Percentiles rank a stretch among this genome's conserved stretches.
phyloP scores from a whole-genome alignment of 2,329 filamentous ascomycete species.

The Beauveria sp. region DNA sequence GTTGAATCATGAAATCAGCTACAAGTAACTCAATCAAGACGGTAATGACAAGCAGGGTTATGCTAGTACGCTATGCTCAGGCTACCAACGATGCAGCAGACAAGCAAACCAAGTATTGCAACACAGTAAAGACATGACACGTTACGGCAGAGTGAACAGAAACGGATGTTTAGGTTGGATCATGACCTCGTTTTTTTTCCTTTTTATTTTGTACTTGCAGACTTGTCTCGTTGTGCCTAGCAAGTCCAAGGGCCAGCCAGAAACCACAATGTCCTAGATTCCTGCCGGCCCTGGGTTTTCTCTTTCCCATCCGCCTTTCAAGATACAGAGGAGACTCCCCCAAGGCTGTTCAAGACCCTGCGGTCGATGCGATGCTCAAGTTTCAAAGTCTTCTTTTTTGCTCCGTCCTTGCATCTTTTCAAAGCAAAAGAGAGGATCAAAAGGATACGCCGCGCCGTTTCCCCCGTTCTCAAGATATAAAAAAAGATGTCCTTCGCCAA shows the following conservation, averaged over 20 bases:
- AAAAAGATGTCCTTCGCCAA: slow-evolving; percentile 7
- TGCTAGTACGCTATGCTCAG: too few relatives aligned
- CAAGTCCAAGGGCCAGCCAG: slow-evolving; percentile 3
- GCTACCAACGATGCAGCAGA: too few relatives aligned
- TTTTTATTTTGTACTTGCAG: slow-evolving; percentile 25
- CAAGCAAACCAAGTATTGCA: background rate
- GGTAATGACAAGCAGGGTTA: too few relatives aligned
- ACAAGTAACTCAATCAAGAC: too few relatives aligned
- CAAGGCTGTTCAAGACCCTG: background rate
- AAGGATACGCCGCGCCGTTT: slow-evolving; percentile 11
- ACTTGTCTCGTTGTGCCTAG: slow-evolving; percentile 12
- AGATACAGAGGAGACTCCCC: slow-evolving; percentile 5
- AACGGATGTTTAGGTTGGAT: slow-evolving; percentile 17
- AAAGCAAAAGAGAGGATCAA: slow-evolving; percentile 4
- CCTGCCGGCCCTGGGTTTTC: background rate
- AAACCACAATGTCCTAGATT: background rate
- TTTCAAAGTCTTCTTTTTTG: background rate
- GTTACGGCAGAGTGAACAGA: background rate
- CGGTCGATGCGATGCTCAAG: background rate
- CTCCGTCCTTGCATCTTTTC: background rate
- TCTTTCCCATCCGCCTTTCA: background rate
- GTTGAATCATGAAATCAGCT: slow-evolving; percentile 23
- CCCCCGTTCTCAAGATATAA: slow-evolving; percentile 10
- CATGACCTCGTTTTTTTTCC: slow-evolving; percentile 32
- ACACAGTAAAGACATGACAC: background rate